phyloP scores from a whole-genome alignment of 2,329 filamentous ascomycete species.

The Colletotrichum gigasporum region DNA sequence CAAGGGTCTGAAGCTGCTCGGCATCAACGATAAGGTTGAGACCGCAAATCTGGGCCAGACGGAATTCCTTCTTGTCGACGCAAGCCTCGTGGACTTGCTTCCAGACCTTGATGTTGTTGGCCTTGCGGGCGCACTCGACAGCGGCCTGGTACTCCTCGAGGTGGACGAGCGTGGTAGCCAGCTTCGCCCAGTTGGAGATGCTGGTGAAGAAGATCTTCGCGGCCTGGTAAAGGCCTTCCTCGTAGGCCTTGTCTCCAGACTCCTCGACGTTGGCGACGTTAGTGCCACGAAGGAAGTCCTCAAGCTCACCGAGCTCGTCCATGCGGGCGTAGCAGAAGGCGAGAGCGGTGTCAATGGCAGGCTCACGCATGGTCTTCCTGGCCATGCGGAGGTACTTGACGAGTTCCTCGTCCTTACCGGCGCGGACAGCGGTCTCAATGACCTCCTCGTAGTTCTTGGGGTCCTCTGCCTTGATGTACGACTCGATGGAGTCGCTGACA shows the following conservation, averaged over 20 bases:
- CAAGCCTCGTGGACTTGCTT: constrained; percentile 98
- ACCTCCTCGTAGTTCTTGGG: constrained; percentile 94
- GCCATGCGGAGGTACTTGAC: constrained; percentile 98
- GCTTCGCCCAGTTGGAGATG: constrained; percentile 99
- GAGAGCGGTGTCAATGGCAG: constrained; percentile 90
- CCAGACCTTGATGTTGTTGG: constrained; percentile 99
- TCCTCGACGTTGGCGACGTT: constrained; percentile 97
- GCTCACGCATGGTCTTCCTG: constrained; percentile 94
- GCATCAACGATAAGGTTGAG: constrained; percentile 98
- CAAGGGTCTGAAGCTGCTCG: constrained; percentile 90
- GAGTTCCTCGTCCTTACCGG: constrained; percentile 97
- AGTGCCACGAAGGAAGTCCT: constrained; percentile 92
- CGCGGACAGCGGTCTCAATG: constrained; percentile 93
- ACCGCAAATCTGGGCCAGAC: constrained; percentile 97
- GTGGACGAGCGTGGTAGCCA: constrained; percentile 97
- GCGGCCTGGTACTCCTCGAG: constrained; percentile 96
- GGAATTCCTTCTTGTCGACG: constrained; percentile 98
- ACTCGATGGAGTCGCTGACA: constrained; percentile 91
- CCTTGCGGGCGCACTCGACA: constrained; percentile 96
- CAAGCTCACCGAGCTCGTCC: constrained; percentile 90
- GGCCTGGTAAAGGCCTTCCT: constrained; percentile 92
- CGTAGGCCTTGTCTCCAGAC: constrained; percentile 97
- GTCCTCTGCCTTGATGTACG: constrained; percentile 95
- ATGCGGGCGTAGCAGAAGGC: constrained; percentile 94
- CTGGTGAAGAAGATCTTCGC: constrained; percentile 97